A percentile compares a stretch with the other conserved stretches of the same genome.
Evolutionary conservation across 1,284 basidiomycete genomes (phyloP).

Genomic region (Puccinia polysora): DNA sequence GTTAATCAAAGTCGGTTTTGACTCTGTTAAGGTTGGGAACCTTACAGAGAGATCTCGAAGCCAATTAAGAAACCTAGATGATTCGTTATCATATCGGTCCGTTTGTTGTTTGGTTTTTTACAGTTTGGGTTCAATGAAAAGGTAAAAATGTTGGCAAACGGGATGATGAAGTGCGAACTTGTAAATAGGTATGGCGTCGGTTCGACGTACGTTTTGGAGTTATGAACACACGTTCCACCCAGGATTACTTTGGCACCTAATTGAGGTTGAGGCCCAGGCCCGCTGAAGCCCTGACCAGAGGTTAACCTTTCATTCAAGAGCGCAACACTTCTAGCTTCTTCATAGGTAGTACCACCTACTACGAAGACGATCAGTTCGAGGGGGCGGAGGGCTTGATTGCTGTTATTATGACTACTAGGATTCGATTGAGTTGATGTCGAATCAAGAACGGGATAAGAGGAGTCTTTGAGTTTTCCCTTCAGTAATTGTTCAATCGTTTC

Average conservation of each 20-base stretch:
- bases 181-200: too few species aligned
- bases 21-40: conserved; percentile 54
- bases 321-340: conserved; percentile 77
- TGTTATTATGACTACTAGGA: neutral
- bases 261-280: conserved; percentile 50
- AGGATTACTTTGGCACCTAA: conserved; percentile 61
- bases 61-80: conserved; percentile 47
- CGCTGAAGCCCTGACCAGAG: conserved; percentile 51
- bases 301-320: conserved; percentile 74
- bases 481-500: conserved; percentile 87
- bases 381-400: conserved; percentile 59
- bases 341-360: conserved; percentile 88
- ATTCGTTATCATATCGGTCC: neutral
- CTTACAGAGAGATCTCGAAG: conserved; percentile 48
- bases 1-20: conserved; percentile 69
- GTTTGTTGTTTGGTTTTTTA: neutral
- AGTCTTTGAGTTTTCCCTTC: conserved; percentile 77
- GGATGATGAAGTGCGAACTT: neutral
- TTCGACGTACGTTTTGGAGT: conserved; percentile 76
- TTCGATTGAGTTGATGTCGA: neutral
- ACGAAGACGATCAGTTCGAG: conserved; percentile 94
- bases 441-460: conserved; percentile 83
- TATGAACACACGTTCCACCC: conserved; percentile 87
- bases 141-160: neutral
- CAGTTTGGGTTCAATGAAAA: neutral